phyloP scores from a whole-genome alignment of 169 alveolate genomes.

The Cystoisospora suis region DNA sequence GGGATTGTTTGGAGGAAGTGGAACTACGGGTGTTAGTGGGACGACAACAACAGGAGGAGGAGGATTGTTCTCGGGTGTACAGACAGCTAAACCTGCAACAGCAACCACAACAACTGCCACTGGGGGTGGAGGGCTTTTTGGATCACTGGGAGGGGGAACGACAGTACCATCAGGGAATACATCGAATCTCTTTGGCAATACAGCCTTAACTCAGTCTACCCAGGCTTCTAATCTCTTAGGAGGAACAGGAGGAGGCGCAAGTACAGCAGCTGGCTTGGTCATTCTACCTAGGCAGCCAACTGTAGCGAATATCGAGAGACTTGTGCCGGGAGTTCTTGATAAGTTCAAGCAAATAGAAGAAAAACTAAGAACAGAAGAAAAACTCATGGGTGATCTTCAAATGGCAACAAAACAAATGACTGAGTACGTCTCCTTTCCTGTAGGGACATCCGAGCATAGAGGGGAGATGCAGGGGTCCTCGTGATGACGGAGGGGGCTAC shows the following conservation, averaged over 20 bases:
- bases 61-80: neutral
- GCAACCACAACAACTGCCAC: neutral
- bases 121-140: neutral
- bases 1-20: conserved; percentile 23
- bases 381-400: neutral
- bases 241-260: neutral
- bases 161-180: neutral
- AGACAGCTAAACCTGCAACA: neutral
- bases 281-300: conserved; percentile 20
- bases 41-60: conserved; percentile 3
- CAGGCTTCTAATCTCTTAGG: too few relatives aligned
- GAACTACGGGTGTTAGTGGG: neutral
- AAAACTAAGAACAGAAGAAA: neutral
- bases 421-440: neutral
- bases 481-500: neutral
- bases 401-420: neutral
- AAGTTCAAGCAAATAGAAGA: conserved; percentile 24
- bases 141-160: neutral
- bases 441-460: neutral
- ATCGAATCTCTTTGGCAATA: neutral
- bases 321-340: conserved; percentile 21
- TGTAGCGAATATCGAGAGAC: conserved; percentile 7
- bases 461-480: neutral
- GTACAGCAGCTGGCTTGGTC: neutral
- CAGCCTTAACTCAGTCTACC: neutral